Conservation (phyloP, 768 basidiomycete genomes). For the Obba rivulosa region DNA sequence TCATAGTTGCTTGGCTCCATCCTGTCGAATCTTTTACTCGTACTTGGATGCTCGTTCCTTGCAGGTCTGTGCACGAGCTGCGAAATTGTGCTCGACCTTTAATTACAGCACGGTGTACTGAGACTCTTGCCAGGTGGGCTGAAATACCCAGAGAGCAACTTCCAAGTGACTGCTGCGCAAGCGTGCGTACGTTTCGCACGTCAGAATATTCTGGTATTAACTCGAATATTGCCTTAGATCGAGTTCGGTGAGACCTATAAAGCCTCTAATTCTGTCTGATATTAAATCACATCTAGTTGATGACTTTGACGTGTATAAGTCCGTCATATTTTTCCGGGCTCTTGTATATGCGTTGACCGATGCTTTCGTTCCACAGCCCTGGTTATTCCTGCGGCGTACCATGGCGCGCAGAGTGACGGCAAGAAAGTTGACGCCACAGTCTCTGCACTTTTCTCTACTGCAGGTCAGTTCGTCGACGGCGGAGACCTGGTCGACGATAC, state of each 20-base stretch:
- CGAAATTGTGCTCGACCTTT: slow-evolving; percentile 1
- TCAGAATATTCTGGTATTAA: slow-evolving; percentile 2
- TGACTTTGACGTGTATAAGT: slow-evolving; percentile 88
- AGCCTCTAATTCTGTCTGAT: neutral
- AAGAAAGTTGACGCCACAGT: neutral
- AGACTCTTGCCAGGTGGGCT: slow-evolving; percentile 50
- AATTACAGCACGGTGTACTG: neutral
- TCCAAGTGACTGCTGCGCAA: slow-evolving; percentile 84
- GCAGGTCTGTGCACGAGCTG: slow-evolving; percentile 46
- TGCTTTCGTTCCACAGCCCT: slow-evolving; percentile 42
- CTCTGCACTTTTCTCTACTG: neutral
- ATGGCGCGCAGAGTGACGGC: slow-evolving; percentile 35
- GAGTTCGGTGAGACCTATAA: slow-evolving; percentile 30
- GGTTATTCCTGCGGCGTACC: slow-evolving; percentile 87
- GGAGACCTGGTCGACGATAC: slow-evolving; percentile 18
- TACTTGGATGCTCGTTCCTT: slow-evolving; percentile 87
- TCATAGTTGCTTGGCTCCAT: slow-evolving; percentile 84
- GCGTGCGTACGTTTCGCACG: slow-evolving; percentile 45
- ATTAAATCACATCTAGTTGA: slow-evolving; percentile 41
- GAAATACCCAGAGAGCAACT: slow-evolving; percentile 59
- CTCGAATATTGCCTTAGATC: slow-evolving; percentile 22
- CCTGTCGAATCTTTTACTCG: slow-evolving; percentile 83
- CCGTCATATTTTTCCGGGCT: slow-evolving; percentile 21
- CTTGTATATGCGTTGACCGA: neutral
- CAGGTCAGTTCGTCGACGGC: slow-evolving; percentile 2